Conservation (phyloP, 306 rosid species). For the Lathyrus sativus region DNA sequence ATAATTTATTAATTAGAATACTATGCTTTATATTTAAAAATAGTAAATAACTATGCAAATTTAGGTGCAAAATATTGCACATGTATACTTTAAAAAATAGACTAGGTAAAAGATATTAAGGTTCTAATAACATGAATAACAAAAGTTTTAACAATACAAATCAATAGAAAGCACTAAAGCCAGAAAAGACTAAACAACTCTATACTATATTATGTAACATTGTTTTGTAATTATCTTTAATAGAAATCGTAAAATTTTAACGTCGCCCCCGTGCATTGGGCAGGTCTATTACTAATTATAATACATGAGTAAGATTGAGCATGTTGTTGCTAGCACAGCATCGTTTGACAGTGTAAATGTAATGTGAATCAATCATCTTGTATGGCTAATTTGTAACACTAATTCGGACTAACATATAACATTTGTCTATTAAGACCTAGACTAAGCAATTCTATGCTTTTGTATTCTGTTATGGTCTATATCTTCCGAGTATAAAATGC, state of each 20-base stretch:
- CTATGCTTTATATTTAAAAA: too few species aligned
- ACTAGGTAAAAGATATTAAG: background rate
- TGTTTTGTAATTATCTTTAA: background rate
- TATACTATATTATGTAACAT: background rate
- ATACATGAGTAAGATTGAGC: background rate
- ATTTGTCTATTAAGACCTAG: slow-evolving; percentile 28
- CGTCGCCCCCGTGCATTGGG: background rate
- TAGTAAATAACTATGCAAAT: too few species aligned
- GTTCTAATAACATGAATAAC: background rate
- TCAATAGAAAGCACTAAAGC: background rate
- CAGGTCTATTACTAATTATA: background rate
- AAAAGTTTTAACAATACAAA: background rate
- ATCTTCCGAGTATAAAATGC: slow-evolving; percentile 59
- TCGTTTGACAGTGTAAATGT: slow-evolving; percentile 35
- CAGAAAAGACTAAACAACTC: background rate
- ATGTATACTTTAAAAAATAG: too few species aligned
- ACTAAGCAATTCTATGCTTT: slow-evolving; percentile 51
- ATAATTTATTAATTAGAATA: too few species aligned
- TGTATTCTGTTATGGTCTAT: slow-evolving; percentile 36
- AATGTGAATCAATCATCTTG: slow-evolving; percentile 18
- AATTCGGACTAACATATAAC: background rate
- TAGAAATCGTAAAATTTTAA: background rate
- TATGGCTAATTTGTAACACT: slow-evolving; percentile 17
- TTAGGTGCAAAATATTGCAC: too few species aligned
- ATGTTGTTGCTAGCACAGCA: slow-evolving; percentile 7